Base-by-base conservation (phyloP, 495 filamentous ascomycete genomes). In the Cetradonia linearis region DNA sequence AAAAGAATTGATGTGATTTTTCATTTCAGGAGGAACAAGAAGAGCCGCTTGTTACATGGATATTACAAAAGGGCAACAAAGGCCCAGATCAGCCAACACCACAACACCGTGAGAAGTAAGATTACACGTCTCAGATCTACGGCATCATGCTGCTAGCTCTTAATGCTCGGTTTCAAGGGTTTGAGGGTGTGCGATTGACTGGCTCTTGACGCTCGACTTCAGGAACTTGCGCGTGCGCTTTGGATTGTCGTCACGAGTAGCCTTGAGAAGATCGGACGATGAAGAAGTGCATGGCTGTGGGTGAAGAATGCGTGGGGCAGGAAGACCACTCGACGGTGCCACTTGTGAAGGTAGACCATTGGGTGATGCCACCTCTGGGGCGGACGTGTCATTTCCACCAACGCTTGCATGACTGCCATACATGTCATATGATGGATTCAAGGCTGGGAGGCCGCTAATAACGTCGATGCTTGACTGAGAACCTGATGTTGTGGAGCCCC, bases 351-450 rank as follows among this genome's bases (percentile, higher is more conserved):
- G 50, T 54, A 54, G 33, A 3, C 28, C 50, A 11, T 54, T 54
- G 28, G 28, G 18, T 9, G n/a, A 3, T 46, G n/a, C 42, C 42
- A 20, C 42, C 25, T 46, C 42, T 20, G 42, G 20, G 25, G 42
- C 5, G 9, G 25, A 23, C 20, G 42, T 61, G 10, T 65, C 64
- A 6, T 63, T 58, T 28, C 31, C 46, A 11, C 20, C 27, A 44
- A 54, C 14, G 30, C 50, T 36, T 48, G 49, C 30, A 5, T 56
- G 50, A 20, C 28, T 44, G 34, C 52, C 10, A 28, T 77, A 76
- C 25, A 58, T 54, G 27, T 25, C 48, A n/a, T 33, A 54, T 23
- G 63, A 55, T 0, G 59, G 70, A 67, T 23, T 71, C 64, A 0
- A 70, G 58, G 30, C 52, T 18, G 56, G 42, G 14, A 48, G 38